These are phyloP conservation scores for Pinguiococcus pyrenoidosus DNA, from an alignment of 108 stramenopile genomes.

Conservation along the genomic window DNA sequence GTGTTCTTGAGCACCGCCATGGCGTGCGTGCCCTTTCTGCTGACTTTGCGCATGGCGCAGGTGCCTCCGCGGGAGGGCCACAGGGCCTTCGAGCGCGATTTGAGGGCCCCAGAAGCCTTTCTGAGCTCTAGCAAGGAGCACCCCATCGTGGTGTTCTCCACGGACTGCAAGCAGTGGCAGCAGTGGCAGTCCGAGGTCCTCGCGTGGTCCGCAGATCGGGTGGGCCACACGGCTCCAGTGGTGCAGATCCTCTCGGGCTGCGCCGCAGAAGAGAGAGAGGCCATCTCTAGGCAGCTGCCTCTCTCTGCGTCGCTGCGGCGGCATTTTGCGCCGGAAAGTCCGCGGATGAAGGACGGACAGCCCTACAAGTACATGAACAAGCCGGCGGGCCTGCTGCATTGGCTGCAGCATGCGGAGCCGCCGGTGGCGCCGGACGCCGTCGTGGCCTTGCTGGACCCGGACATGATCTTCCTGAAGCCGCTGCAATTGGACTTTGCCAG, in stretches of 20 bases:
- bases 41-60: too few species aligned
- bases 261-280: not conserved
- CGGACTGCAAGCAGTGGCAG: constrained; percentile 2
- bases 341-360: not conserved
- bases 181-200: not conserved
- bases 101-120: too few species aligned
- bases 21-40: too few species aligned
- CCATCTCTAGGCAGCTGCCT: too few species aligned
- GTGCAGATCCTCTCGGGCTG: not conserved
- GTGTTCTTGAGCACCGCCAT: too few species aligned
- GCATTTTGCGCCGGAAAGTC: too few species aligned
- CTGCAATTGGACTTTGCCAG: not conserved
- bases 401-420: not conserved
- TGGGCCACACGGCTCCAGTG: not conserved
- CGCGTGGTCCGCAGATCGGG: not conserved
- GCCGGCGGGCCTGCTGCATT: constrained; percentile 4
- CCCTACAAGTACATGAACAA: constrained; percentile 9
- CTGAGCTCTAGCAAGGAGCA: too few species aligned
- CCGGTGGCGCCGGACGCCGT: not conserved
- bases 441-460: constrained; percentile 9
- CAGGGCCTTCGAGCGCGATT: too few species aligned
- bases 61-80: too few species aligned
- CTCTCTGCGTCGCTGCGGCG: too few species aligned
- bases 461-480: constrained; percentile 2
- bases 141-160: not conserved